These are phyloP conservation scores for Zostera marina DNA, from an alignment of 116 monocot genomes.

Conservation along the genomic window DNA sequence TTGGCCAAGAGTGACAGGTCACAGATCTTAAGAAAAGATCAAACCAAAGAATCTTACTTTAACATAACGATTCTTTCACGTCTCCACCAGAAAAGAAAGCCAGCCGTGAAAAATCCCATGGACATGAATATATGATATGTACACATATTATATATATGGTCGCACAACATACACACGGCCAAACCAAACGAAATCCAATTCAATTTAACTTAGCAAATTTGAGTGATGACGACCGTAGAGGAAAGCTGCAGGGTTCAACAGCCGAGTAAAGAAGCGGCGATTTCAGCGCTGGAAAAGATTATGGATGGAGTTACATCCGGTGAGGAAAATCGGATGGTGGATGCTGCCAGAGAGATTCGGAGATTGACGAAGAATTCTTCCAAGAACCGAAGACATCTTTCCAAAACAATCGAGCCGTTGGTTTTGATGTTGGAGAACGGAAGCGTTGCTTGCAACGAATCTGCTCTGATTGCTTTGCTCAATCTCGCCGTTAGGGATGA, in stretches of 20 bases:
- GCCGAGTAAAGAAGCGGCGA: slow-evolving; percentile 1
- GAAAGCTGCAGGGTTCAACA: not conserved
- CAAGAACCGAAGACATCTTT: slow-evolving; percentile 35
- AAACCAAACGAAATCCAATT: too few relatives aligned
- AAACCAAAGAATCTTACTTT: too few relatives aligned
- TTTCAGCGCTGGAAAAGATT: slow-evolving; percentile 2
- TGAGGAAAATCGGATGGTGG: slow-evolving; percentile 17
- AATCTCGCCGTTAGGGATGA: slow-evolving; percentile 83
- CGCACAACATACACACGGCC: too few relatives aligned
- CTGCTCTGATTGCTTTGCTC: slow-evolving; percentile 55
- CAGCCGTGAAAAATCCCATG: too few relatives aligned
- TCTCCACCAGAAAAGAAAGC: too few relatives aligned
- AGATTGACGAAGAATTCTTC: slow-evolving; percentile 59
- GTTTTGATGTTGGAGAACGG: slow-evolving; percentile 43
- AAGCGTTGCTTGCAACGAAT: slow-evolving; percentile 14
- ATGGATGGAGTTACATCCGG: slow-evolving; percentile 25
- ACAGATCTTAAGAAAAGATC: too few relatives aligned
- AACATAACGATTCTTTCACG: too few relatives aligned
- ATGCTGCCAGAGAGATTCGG: slow-evolving; percentile 59
- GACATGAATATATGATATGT: too few relatives aligned
- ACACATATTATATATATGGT: too few relatives aligned
- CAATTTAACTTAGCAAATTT: too few relatives aligned
- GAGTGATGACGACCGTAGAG: not conserved
- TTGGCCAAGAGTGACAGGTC: too few relatives aligned
- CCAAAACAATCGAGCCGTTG: slow-evolving; percentile 43